phyloP scores from a whole-genome alignment of 2,329 filamentous ascomycete genomes.

The Hyphodiscus sp. region DNA sequence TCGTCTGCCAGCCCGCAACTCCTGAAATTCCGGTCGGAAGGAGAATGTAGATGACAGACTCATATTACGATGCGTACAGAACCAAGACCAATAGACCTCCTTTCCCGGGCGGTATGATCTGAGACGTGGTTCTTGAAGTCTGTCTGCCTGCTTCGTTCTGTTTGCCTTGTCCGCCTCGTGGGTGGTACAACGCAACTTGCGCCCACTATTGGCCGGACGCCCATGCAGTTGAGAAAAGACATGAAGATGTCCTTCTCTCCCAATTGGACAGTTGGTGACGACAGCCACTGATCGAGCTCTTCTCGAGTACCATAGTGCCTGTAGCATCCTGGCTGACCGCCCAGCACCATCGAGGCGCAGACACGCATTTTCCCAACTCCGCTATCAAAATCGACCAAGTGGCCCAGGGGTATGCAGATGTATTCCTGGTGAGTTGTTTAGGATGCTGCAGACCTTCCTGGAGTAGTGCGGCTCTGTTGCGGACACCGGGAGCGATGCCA shows the following conservation, averaged over 20 bases:
- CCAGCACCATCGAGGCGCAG: constrained; percentile 8
- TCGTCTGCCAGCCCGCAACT: background rate
- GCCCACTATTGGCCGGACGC: background rate
- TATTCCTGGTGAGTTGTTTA: constrained; percentile 9
- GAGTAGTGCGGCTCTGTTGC: constrained; percentile 9
- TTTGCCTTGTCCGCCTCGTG: constrained; percentile 18
- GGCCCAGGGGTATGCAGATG: constrained; percentile 10
- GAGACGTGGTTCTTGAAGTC: background rate
- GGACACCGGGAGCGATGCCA: constrained; percentile 6
- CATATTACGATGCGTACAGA: background rate
- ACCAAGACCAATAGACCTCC: background rate
- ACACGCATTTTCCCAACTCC: background rate
- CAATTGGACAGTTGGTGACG: background rate
- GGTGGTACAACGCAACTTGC: background rate
- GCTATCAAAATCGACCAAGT: background rate
- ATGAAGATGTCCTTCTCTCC: background rate
- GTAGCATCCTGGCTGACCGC: background rate
- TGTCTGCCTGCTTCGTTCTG: background rate
- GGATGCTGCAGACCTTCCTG: background rate
- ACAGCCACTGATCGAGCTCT: background rate
- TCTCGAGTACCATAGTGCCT: background rate
- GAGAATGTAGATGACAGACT: background rate
- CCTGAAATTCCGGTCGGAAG: background rate
- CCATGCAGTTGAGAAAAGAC: constrained; percentile 1
- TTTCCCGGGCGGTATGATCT: background rate